phyloP scores from a whole-genome alignment of 2,329 filamentous ascomycete species.

The Aspergillus sp. region DNA sequence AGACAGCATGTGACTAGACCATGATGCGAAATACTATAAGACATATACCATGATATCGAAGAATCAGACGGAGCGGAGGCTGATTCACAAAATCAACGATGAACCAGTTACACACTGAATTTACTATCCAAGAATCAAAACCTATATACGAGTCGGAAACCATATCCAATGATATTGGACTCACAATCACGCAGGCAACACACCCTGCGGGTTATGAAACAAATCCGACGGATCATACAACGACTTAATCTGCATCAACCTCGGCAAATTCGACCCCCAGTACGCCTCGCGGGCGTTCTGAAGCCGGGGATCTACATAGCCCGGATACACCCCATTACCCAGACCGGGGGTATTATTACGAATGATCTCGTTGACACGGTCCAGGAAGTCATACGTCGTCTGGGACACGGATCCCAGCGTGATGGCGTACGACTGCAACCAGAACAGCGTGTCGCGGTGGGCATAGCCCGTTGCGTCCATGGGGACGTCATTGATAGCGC shows the following conservation, averaged over 20 bases:
- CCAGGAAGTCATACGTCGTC: slow-evolving; percentile 54
- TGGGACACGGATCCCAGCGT: slow-evolving; percentile 48
- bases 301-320: not conserved
- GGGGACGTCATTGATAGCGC: slow-evolving; percentile 60
- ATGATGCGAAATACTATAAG: no score
- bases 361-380: slow-evolving; percentile 41
- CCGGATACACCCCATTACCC: not conserved
- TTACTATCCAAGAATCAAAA: no score
- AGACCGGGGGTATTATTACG: not conserved
- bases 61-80: not conserved
- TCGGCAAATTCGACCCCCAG: slow-evolving; percentile 5
- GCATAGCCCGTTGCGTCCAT: slow-evolving; percentile 61
- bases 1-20: not conserved
- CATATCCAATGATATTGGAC: not conserved
- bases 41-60: no score
- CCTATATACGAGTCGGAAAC: not conserved
- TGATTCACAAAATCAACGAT: not conserved
- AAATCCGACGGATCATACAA: slow-evolving; percentile 4
- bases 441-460: slow-evolving; percentile 65
- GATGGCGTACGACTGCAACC: slow-evolving; percentile 63
- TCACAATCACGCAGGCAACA: not conserved
- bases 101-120: not conserved
- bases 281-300: not conserved
- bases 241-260: not conserved
- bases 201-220: slow-evolving; percentile 9